Base-by-base conservation (phyloP, 164 flowering plant species). In the Cinnamomum chago region DNA sequence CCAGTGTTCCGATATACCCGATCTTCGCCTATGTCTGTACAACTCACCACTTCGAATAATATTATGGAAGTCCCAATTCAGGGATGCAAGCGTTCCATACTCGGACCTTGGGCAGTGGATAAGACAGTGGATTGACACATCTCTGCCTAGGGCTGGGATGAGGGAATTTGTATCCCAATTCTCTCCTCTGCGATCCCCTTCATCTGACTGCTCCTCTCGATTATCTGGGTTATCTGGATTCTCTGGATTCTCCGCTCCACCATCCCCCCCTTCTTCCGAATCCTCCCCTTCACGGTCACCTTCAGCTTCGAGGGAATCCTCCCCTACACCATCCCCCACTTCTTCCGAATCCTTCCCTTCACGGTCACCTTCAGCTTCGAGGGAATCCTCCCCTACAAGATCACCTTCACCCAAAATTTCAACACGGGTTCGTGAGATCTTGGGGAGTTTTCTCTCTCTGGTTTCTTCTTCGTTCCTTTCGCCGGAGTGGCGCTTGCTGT, bases 1-100 rank as follows among this genome's bases (percentile, higher is more conserved):
- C 99, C 99, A 95, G 71, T 93, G 98, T 73, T 95, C 99, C 20
- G 87, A 78, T 47, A 95, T 81, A 0, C 87, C 89, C 25, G 64
- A 77, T 79, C 55, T 70, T 72, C 95, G 75, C 79, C 97, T 78
- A 70, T 85, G 71, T 75, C 76, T 88, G 72, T 95, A 95, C 6
- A 95, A 83, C 80, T 92, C 95, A 0, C 93, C 98, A 51, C 81
- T 82, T 51, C 83, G 85, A 73, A 93, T 75, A 27, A 95, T 70
- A 2, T 83, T 77, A 1, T 88, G 84, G 74, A 93, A 95, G 67
- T 88, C 81, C 68, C 81, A 73, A 74, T 92, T 90, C 24, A 95
- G 65, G 0, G 86, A 90, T 3, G 97, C 92, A 65, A 95, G 55
- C 1, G 88, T 81, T 20, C 94, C 90, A 76, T 95, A 95, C 70